phyloP scores from a whole-genome alignment of 805 yeast species.

The Metschnikowia bowlesiae region DNA sequence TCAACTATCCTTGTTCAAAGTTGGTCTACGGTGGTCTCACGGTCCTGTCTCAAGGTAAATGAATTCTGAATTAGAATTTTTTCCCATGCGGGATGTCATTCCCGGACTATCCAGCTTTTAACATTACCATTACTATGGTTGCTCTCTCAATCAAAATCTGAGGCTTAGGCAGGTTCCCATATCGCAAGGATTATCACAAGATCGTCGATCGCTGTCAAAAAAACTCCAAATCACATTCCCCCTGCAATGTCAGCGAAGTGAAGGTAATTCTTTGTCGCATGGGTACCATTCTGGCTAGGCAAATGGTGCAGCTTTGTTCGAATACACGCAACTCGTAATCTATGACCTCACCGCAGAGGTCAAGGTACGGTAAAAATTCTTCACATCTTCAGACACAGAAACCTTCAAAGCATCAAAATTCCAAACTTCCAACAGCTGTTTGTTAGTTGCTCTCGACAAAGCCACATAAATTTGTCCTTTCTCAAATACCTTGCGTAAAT shows the following conservation, averaged over 20 bases:
- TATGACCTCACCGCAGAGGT: not conserved
- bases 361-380: slow-evolving; percentile 58
- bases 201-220: slow-evolving; percentile 16
- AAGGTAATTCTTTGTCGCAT: not conserved
- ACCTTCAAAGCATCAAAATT: slow-evolving; percentile 66
- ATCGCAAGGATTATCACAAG: slow-evolving; percentile 10
- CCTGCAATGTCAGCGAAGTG: slow-evolving; percentile 3
- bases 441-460: slow-evolving; percentile 76
- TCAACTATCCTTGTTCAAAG: not conserved
- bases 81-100: slow-evolving; percentile 21
- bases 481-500: slow-evolving; percentile 72
- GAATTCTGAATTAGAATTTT: slow-evolving; percentile 15
- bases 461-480: slow-evolving; percentile 97
- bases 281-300: slow-evolving; percentile 15
- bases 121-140: slow-evolving; percentile 20
- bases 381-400: slow-evolving; percentile 65
- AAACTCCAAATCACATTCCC: slow-evolving; percentile 13
- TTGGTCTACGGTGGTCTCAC: not conserved
- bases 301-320: slow-evolving; percentile 10
- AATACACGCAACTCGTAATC: not conserved
- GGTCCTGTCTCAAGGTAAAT: slow-evolving; percentile 17
- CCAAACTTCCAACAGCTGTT: slow-evolving; percentile 77
- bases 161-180: too few relatives aligned
- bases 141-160: slow-evolving; percentile 12
- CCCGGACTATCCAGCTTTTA: slow-evolving; percentile 19